These are phyloP conservation scores for Coemansia sp. DNA, from an alignment of 192 early-diverging fungal species.

Conservation along the genomic window DNA sequence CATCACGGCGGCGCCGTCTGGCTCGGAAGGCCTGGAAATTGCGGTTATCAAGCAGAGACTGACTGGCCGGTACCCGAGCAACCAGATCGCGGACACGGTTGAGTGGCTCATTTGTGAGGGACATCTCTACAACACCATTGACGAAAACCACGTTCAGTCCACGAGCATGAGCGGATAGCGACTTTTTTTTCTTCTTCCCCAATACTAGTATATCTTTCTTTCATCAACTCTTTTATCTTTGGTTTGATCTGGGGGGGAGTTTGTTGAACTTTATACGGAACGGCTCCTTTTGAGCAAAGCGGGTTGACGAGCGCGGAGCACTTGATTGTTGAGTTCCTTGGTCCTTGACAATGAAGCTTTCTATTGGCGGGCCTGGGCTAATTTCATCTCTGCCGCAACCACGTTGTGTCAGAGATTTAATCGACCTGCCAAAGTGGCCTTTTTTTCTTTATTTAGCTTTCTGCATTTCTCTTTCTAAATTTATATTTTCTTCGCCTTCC, in stretches of 20 bases:
- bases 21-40: conserved; percentile 58
- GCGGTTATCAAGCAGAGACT: conserved; percentile 47
- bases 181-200: not conserved
- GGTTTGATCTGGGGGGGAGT: not conserved
- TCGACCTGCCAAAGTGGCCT: too few species aligned
- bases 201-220: not conserved
- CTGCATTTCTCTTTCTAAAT: not conserved
- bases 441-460: not conserved
- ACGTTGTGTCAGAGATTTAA: not conserved
- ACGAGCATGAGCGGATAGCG: conserved; percentile 19
- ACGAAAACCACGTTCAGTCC: conserved; percentile 67
- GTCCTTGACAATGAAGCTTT: not conserved
- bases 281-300: not conserved
- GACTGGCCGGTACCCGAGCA: conserved; percentile 31
- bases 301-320: not conserved
- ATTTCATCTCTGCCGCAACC: conserved; percentile 9
- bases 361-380: not conserved
- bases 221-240: not conserved
- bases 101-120: conserved; percentile 68
- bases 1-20: conserved; percentile 12
- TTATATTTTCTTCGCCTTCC: conserved; percentile 12
- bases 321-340: not conserved
- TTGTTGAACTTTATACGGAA: not conserved
- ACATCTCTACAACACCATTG: conserved; percentile 68
- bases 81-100: conserved; percentile 46